phyloP scores from a whole-genome alignment of 176 grass and related monocot species.

The Paspalum notatum region DNA sequence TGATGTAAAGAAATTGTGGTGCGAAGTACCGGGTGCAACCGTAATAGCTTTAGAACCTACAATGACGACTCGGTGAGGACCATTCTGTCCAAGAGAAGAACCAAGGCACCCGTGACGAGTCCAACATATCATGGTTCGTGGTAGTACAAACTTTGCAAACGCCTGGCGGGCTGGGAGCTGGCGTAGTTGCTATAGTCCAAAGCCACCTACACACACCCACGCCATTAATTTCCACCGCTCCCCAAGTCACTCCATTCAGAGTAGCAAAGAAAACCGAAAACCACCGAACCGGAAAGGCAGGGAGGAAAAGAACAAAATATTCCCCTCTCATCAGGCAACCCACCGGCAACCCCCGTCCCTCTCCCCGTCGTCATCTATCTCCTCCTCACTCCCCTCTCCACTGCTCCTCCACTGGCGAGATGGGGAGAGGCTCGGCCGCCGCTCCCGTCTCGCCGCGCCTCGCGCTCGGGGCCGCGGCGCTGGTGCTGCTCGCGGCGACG shows the following conservation, averaged over 20 bases:
- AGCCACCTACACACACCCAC: slow-evolving; percentile 25
- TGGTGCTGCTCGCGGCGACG: slow-evolving; percentile 25
- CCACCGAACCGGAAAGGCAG: not conserved
- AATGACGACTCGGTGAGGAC: slow-evolving; percentile 27
- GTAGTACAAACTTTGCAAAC: slow-evolving; percentile 42
- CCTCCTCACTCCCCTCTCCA: not conserved
- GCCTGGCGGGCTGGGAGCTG: slow-evolving; percentile 22
- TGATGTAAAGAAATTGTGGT: not conserved
- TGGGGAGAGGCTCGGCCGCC: slow-evolving; percentile 34
- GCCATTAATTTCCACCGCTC: slow-evolving; percentile 35
- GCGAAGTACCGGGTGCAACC: not conserved
- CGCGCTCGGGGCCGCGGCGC: slow-evolving; percentile 11
- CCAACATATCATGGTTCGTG: not conserved
- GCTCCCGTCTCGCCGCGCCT: slow-evolving; percentile 36
- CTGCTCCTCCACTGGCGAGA: slow-evolving; percentile 39
- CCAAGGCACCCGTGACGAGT: slow-evolving; percentile 45
- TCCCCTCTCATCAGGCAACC: slow-evolving; percentile 7
- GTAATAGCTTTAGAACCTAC: slow-evolving; percentile 10
- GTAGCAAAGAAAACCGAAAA: not conserved
- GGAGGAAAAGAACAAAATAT: slow-evolving; percentile 29
- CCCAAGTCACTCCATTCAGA: not conserved
- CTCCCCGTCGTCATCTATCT: slow-evolving; percentile 17
- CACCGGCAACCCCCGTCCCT: not conserved
- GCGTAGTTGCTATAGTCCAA: slow-evolving; percentile 37
- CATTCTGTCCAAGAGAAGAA: slow-evolving; percentile 24